These are phyloP conservation scores for Phalaenopsis hybrid DNA, from an alignment of 116 monocot species.

Conservation along the genomic window DNA sequence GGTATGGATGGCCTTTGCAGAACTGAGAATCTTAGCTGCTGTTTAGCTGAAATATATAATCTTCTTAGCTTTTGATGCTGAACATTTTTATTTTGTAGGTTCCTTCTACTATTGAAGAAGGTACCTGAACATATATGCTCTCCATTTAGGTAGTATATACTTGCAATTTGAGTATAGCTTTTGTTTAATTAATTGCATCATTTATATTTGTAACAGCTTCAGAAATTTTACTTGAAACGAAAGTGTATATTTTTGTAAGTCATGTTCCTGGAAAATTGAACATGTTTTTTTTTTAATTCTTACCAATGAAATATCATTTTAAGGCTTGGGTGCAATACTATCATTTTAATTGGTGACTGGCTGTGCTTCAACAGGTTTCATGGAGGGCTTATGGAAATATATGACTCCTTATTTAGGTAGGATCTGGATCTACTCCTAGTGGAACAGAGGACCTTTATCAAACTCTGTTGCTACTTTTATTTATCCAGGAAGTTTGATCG, in stretches of 20 bases:
- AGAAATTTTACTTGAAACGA: not conserved
- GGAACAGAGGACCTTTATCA: slow-evolving; percentile 5
- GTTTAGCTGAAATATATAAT: not conserved
- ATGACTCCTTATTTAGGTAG: slow-evolving; percentile 4
- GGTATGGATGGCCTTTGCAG: not conserved
- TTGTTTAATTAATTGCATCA: not conserved
- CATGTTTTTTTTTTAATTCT: no score
- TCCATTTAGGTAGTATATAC: not conserved
- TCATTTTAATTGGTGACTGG: no score
- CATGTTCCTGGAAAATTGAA: not conserved
- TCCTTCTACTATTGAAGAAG: slow-evolving; percentile 5
- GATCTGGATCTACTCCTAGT: not conserved
- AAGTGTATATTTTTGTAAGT: not conserved
- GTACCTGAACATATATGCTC: not conserved
- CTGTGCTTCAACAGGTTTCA: slow-evolving; percentile 4
- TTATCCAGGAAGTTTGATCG: not conserved
- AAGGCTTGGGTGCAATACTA: no score
- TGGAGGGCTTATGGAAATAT: not conserved
- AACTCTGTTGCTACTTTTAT: not conserved
- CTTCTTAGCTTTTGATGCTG: not conserved
- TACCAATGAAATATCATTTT: no score
- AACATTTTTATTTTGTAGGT: not conserved
- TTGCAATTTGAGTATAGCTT: not conserved
- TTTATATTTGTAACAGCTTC: no score
- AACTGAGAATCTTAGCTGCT: not conserved